Evolutionary conservation across 1,284 basidiomycete species (phyloP).

Genomic region (Grifola frondosa): DNA sequence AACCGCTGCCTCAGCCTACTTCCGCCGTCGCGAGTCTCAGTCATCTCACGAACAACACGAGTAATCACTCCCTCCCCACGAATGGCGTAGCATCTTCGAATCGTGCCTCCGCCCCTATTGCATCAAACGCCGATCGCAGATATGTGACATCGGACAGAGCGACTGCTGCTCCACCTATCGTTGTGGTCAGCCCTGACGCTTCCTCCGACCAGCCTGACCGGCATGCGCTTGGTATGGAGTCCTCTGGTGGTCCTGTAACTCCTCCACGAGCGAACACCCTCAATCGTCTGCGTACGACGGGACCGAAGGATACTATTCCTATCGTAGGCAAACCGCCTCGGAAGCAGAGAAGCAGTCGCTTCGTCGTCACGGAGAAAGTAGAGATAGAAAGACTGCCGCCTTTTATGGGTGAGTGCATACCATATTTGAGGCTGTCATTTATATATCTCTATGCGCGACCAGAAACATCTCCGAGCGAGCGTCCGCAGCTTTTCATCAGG

Average conservation of each 20-base stretch:
- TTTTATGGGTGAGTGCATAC: conserved; percentile 77
- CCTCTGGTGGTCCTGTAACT: conserved; percentile 47
- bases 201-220: conserved; percentile 43
- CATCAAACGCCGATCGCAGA: conserved; percentile 54
- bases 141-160: conserved; percentile 45
- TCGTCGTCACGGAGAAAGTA: conserved; percentile 94
- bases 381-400: conserved; percentile 94
- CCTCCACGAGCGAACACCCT: conserved; percentile 63
- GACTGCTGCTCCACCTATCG: conserved; percentile 76
- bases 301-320: conserved; percentile 92
- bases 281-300: conserved; percentile 62
- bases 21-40: conserved; percentile 36
- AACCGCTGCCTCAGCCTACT: conserved; percentile 54
- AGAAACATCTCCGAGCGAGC: conserved; percentile 91
- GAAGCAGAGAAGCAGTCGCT: conserved; percentile 94
- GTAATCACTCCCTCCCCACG: conserved; percentile 45
- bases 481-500: conserved; percentile 89
- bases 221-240: conserved; percentile 50
- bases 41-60: conserved; percentile 42
- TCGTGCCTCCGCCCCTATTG: conserved; percentile 38
- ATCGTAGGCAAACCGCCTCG: conserved; percentile 93
- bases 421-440: not conserved
- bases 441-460: conserved; percentile 8
- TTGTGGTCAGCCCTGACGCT: conserved; percentile 85
- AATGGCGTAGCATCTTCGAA: conserved; percentile 37